Base-by-base conservation (phyloP, 2,329 filamentous ascomycete species). In the Paraphaeosphaeria minitans region DNA sequence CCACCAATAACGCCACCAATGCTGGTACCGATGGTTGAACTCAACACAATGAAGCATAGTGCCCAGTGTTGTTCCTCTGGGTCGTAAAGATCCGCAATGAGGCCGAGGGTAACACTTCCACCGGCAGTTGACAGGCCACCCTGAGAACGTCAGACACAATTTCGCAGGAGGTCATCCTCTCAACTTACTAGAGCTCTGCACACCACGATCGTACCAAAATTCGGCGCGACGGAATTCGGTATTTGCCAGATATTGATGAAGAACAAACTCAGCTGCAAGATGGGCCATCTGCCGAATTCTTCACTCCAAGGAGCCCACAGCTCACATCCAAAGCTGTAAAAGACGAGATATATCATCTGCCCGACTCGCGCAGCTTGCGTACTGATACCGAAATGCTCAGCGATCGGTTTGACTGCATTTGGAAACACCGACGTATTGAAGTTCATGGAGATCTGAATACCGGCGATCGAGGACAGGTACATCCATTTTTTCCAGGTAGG, bases 321-420 rank as follows among this genome's bases (percentile, higher is more conserved):
- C 75, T 95, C 91, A 73, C 91, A 95, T 31, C 91, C 91, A 71
- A 95, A 93, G 43, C 90, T 91, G 73, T 95, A 95, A 5, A 88
- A 75, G 49, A 95, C 83, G 37, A 95, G 78, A 78, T 93, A 95
- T 63, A 67, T 67, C 65, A 69, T 69, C 50, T 66, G 65, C 9
- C 68, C 66, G 1, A 69, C 55, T 43, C 66, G 60, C 16, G 66
- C 67, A 47, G 64, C 62, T 53, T 70, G 67, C 6, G 62, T 59
- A 53, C 64, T 69, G 12, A 80, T 71, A 1, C 78, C 66, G 66
- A 90, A 94, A 59, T 92, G 82, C 24, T 87, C 80, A 0, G 84
- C 76, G 22, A 85, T 79, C 13, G 79, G 80, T 52, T 66, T 70
- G 49, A 84, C 78, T 2, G 79, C 83, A 60, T 83, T 85, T 12